A percentile compares a stretch with the other conserved stretches of the same genome.
phyloP scores from a whole-genome alignment of 2,329 filamentous ascomycete species.

The Talaromyces verruculosus region DNA sequence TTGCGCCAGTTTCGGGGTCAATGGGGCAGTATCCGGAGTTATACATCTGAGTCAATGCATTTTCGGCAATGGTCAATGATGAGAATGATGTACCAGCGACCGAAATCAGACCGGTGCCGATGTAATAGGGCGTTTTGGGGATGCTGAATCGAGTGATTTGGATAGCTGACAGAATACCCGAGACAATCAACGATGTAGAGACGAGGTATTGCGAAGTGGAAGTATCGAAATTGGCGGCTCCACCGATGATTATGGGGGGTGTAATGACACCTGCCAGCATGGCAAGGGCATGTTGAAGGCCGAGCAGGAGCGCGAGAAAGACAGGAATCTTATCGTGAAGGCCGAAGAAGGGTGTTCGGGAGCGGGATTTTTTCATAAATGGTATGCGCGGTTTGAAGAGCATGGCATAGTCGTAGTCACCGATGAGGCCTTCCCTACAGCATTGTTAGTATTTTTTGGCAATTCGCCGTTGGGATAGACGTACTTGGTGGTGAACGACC shows the following conservation, averaged over 20 bases:
- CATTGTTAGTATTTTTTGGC: background rate
- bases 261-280: conserved; percentile 65
- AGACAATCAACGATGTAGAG: conserved; percentile 67
- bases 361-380: conserved; percentile 66
- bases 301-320: conserved; percentile 64
- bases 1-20: conserved; percentile 52
- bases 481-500: conserved; percentile 46
- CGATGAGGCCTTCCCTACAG: conserved; percentile 69
- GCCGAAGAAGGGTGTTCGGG: conserved; percentile 67
- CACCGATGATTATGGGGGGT: conserved; percentile 64
- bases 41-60: conserved; percentile 64
- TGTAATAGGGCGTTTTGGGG: conserved; percentile 60
- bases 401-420: conserved; percentile 85
- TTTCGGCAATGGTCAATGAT: conserved; percentile 64
- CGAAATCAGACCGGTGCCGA: conserved; percentile 66
- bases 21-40: conserved; percentile 62
- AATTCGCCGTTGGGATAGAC: conserved; percentile 9
- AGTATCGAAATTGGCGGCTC: conserved; percentile 58
- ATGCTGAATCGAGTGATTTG: conserved; percentile 68
- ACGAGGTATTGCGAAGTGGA: conserved; percentile 64
- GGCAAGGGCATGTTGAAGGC: conserved; percentile 67
- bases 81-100: conserved; percentile 69
- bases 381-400: conserved; percentile 80
- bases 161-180: conserved; percentile 63
- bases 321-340: conserved; percentile 68